Evolutionary conservation across 768 basidiomycete species (phyloP), one percentile per base, ranked within the genome.

Genomic region (Pisolithus marmoratus): DNA sequence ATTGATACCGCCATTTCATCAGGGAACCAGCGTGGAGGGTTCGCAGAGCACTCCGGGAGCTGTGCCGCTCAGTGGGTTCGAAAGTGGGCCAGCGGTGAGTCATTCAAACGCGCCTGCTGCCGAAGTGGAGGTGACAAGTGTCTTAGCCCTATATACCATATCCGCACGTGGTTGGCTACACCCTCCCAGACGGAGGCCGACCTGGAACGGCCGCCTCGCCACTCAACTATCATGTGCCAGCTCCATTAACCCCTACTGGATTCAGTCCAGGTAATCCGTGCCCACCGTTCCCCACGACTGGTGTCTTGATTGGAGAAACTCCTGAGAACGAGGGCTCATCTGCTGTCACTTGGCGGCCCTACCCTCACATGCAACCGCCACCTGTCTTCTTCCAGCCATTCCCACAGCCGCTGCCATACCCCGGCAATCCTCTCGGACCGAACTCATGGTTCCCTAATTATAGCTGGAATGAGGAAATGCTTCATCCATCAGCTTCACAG

Each of bases 211-310:
- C 38, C 12, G 51, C 46, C 19, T 59, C 61, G 24, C 43, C 53
- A 19, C 27, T 54, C 4, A 34, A 62, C 45, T 31, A 58, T 48
- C 60, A 63, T 40, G 19, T 56, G 29, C 80, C 82, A 58, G 75
- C 84, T 4, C 84, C 86, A 17, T 68, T 86, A 11, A 70, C 77
- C 41, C 81, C 85, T 1, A 79, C 81, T 0, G 83, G 84, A 2
- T 89, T 87, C 60, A 79, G 85, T 49, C 84, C 87, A 54, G 81
- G 82, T 50, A 83, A 86, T 50, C 82, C 84, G 47, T 85, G 87
- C 5, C 80, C 80, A n/a, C 72, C 88, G 26, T 78, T 87, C 38
- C 78, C 87, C 22, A 76, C 87, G 80, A 63, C 82, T 22, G 69
- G 72, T 46, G 68, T 65, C 52, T 73, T 72, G 53, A 55, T 63